These are phyloP conservation scores for Chaetomium fimeti DNA, from an alignment of 495 filamentous ascomycete genomes.

Conservation along the genomic window DNA sequence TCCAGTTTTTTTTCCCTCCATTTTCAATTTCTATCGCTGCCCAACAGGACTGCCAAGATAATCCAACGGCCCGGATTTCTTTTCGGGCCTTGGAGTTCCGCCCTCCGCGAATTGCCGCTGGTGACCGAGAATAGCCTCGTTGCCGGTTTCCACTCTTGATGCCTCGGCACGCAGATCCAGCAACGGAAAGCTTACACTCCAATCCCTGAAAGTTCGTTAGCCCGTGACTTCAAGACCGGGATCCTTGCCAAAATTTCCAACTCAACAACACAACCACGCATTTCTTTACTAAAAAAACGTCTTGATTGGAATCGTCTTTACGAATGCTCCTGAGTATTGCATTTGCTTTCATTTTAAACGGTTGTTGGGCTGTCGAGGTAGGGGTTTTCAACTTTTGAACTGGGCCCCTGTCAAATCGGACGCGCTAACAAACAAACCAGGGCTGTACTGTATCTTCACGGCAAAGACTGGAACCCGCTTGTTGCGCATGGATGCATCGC, in stretches of 20 bases:
- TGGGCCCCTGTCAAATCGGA: no score
- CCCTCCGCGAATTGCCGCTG: conserved; percentile 21
- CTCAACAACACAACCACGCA: no score
- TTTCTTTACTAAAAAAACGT: no score
- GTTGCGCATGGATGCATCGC: conserved; percentile 15
- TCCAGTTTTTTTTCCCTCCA: conserved; percentile 6
- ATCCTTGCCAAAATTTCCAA: no score
- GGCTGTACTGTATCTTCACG: neutral
- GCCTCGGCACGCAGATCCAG: conserved; percentile 10
- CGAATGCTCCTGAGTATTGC: no score
- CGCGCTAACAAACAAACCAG: no score
- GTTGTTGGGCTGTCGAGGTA: no score
- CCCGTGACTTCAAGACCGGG: no score
- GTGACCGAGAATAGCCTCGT: conserved; percentile 15
- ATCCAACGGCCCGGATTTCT: neutral
- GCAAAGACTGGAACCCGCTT: conserved; percentile 1
- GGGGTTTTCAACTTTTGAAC: no score
- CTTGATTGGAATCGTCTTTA: no score
- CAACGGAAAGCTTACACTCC: conserved; percentile 12
- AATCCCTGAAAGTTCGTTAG: no score
- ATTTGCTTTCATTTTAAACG: no score
- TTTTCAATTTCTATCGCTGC: conserved; percentile 10
- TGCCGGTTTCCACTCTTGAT: neutral
- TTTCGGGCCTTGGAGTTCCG: neutral
- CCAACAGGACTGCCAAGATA: conserved; percentile 15